phyloP scores from a whole-genome alignment of 108 stramenopile genomes.

The Schizochytrium sp. region DNA sequence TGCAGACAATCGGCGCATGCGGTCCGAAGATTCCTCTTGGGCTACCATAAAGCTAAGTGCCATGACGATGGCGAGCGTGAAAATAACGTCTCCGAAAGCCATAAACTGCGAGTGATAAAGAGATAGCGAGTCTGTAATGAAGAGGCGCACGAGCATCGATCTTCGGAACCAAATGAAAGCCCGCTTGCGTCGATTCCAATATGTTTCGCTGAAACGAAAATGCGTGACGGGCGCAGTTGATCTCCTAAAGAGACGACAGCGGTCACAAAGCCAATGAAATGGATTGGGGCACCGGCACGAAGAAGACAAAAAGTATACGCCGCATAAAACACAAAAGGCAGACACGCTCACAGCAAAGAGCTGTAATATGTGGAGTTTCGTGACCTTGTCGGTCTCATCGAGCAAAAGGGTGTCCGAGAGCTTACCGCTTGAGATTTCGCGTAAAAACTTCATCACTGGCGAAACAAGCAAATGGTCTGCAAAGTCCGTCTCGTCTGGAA shows the following conservation, averaged over 20 bases:
- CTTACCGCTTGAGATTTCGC: neutral
- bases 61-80: slow-evolving; percentile 4
- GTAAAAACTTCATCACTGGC: neutral
- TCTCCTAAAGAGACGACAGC: neutral
- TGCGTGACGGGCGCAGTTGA: neutral
- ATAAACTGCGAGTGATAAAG: neutral
- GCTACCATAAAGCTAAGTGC: neutral
- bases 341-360: neutral
- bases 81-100: neutral
- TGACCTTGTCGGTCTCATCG: slow-evolving; percentile 2
- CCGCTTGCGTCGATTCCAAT: neutral
- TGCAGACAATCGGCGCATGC: neutral
- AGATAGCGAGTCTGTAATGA: neutral
- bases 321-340: neutral
- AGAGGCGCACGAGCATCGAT: slow-evolving; percentile 5
- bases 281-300: neutral
- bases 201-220: neutral
- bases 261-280: neutral
- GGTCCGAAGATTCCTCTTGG: neutral
- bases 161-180: slow-evolving; percentile 2
- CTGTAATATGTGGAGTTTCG: neutral
- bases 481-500: neutral
- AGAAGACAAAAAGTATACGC: neutral
- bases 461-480: neutral
- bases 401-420: neutral